phyloP scores from a whole-genome alignment of 805 yeast genomes.

The Saturnispora gosingensis region DNA sequence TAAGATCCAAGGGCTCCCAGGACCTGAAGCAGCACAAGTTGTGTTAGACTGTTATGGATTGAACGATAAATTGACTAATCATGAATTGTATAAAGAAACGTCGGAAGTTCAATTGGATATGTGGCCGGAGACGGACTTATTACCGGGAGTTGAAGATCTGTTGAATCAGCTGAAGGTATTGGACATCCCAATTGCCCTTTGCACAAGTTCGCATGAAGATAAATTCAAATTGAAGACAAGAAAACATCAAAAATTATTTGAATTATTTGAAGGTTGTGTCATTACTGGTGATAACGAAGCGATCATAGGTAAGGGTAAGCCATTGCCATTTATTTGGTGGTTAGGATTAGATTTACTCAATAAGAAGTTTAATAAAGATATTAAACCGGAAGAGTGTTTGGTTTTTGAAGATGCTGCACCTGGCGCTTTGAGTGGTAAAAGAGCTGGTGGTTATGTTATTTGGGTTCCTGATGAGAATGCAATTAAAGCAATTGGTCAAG shows the following conservation, averaged over 20 bases:
- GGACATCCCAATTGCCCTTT: slow-evolving; percentile 75
- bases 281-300: slow-evolving; percentile 87
- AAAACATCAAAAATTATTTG: slow-evolving; percentile 52
- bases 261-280: slow-evolving; percentile 50
- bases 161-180: slow-evolving; percentile 41
- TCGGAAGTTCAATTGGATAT: slow-evolving; percentile 40
- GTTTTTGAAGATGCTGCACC: slow-evolving; percentile 95
- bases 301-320: slow-evolving; percentile 83
- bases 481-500: slow-evolving; percentile 40
- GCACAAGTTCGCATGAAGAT: slow-evolving; percentile 65
- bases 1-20: slow-evolving; percentile 86
- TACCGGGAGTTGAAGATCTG: slow-evolving; percentile 82
- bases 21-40: slow-evolving; percentile 56
- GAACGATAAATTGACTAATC: slow-evolving; percentile 46
- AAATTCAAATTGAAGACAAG: slow-evolving; percentile 67
- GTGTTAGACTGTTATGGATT: slow-evolving; percentile 62
- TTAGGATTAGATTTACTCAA: slow-evolving; percentile 69
- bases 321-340: slow-evolving; percentile 88
- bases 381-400: slow-evolving; percentile 68
- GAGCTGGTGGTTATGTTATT: slow-evolving; percentile 77
- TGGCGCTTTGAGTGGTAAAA: slow-evolving; percentile 77
- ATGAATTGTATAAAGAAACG: slow-evolving; percentile 48
- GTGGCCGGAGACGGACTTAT: slow-evolving; percentile 58
- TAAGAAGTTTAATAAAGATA: slow-evolving; percentile 34
- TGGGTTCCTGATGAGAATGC: slow-evolving; percentile 93